These are phyloP conservation scores for Eustoma russellianum DNA, from an alignment of 257 asterid genomes.

Conservation along the genomic window DNA sequence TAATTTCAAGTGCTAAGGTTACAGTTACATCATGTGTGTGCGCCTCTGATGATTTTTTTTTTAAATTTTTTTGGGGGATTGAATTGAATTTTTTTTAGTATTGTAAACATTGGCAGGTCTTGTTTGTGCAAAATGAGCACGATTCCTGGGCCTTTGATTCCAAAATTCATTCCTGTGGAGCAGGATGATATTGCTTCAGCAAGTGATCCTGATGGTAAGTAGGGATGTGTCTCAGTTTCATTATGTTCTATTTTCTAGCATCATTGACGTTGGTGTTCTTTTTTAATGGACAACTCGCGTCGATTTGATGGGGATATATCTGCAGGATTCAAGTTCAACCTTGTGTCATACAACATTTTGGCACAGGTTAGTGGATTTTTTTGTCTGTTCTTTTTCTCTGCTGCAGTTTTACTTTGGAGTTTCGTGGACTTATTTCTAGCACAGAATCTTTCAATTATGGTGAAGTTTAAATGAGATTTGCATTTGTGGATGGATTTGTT, in stretches of 20 bases:
- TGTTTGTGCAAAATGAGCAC: constrained; percentile 53
- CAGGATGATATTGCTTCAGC: constrained; percentile 48
- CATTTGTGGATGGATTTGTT: too few species aligned
- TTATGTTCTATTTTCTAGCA: neutral
- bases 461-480: too few species aligned
- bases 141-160: constrained; percentile 42
- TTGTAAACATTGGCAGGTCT: constrained; percentile 31
- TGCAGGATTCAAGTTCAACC: constrained; percentile 67
- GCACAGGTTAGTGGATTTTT: constrained; percentile 59
- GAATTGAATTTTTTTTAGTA: constrained; percentile 1
- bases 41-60: neutral
- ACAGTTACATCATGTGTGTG: neutral
- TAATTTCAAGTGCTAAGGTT: too few species aligned
- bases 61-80: neutral
- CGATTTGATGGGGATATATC: constrained; percentile 7
- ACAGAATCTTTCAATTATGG: too few species aligned
- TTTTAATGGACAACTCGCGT: neutral
- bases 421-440: too few species aligned
- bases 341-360: constrained; percentile 79
- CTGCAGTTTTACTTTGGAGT: too few species aligned
- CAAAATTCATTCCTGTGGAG: constrained; percentile 73
- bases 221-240: neutral
- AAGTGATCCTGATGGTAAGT: constrained; percentile 49
- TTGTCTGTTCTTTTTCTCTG: too few species aligned
- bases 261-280: constrained; percentile 1